A percentile compares a stretch with the other conserved stretches of the same genome.
These are phyloP conservation scores for Dillenia suffruticosa DNA, from an alignment of 164 flowering plant species.

Conservation along the genomic window DNA sequence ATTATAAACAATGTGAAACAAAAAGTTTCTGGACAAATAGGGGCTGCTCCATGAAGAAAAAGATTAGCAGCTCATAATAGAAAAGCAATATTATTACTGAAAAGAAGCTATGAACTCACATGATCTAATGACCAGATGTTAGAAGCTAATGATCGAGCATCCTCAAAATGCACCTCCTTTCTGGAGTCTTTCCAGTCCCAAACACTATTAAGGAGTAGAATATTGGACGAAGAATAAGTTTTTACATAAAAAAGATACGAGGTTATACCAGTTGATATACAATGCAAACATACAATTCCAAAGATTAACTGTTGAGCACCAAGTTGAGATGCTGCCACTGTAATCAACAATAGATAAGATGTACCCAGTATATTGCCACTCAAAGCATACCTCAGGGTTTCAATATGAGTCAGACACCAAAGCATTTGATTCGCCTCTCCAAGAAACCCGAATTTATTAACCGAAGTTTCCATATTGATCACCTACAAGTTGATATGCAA, in stretches of 20 bases:
- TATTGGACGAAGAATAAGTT: background rate
- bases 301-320: too few species aligned
- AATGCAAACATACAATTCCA: too few species aligned
- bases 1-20: background rate
- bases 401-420: conserved; percentile 92
- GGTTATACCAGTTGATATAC: background rate
- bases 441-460: conserved; percentile 78
- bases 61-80: too few species aligned
- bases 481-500: conserved; percentile 41
- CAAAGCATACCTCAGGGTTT: conserved; percentile 65
- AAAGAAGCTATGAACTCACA: conserved; percentile 27
- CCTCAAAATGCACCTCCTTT: conserved; percentile 52
- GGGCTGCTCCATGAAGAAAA: too few species aligned
- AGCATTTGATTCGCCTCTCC: conserved; percentile 65
- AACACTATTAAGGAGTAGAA: conserved; percentile 36
- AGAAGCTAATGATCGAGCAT: conserved; percentile 80
- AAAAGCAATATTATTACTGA: too few species aligned
- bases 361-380: background rate
- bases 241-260: background rate
- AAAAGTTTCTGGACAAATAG: too few species aligned
- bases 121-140: conserved; percentile 65
- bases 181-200: conserved; percentile 78
- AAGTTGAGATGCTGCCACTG: too few species aligned
- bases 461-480: conserved; percentile 88
- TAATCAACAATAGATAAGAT: too few species aligned